Base-by-base conservation (phyloP, 2,329 filamentous ascomycete species). In the Alternaria sp. region DNA sequence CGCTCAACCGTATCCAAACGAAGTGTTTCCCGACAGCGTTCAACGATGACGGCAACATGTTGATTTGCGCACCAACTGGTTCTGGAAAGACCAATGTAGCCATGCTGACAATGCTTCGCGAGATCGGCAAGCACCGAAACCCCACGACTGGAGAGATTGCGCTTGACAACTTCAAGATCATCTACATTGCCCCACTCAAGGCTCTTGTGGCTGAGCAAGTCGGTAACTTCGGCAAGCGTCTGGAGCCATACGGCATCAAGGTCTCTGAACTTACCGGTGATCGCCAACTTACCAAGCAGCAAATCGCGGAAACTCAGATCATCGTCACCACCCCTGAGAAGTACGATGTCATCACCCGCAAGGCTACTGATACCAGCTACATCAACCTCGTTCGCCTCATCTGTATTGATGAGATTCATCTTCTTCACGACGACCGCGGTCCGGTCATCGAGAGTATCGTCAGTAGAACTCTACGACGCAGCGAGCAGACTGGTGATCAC, bases 311-410 rank as follows among this genome's bases (percentile, higher is more conserved):
- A 75, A 99, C 96, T 0, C 95, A 99, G 79, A 90, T 99, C 71
- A 99, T 99, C 72, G 94, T 99, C 63, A 99, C 96, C 1, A 99
- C 96, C 0, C 96, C 96, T 20, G 96, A 99, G 81, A 99, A 99
- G 83, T 99, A 94, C 92, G 96, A 99, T 81, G 95, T 99, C 71
- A 97, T 99, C 72, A 99, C 96, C 6, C 89, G 96, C 81, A 99
- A 99, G 81, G 94, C 95, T 7, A 97, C 95, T 2, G 96, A 99
- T 78, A 88, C 96, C 58, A 97, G 94, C 73, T 99, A 99, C 81
- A 99, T 94, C 15, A 97, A 96, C 73, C 88, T 99, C n/a, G 96
- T 99, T 25, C 91, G 95, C 43, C 87, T 99, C 11, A 91, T 99
- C 61, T 94, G 97, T 77, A 98, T 99, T 65, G 96, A 99, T 74